Evolutionary conservation across 768 basidiomycete species (phyloP), one percentile per base, ranked within the genome.

Genomic region (Saitozyma podzolica): DNA sequence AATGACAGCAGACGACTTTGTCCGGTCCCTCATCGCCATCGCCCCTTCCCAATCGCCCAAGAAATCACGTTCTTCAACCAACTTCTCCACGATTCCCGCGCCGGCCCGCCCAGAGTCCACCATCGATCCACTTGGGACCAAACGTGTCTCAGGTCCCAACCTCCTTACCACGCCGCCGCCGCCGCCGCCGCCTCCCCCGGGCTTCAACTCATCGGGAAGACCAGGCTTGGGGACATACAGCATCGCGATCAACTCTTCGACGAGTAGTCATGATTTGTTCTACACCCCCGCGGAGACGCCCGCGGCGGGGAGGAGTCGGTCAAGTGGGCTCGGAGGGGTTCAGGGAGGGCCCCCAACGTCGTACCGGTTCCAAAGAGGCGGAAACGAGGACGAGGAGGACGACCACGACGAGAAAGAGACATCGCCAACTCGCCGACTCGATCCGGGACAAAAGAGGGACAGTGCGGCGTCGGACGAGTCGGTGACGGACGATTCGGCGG

Each of bases 221-320:
- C 29, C n/a, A 51, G 20, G 19, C 50, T 59, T 19, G 60, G 39
- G 16, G 50, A 42, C 10, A 40, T 29, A 7, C n/a, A 43, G n/a
- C 40, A 17, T 47, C 6, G 29, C 40, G 56, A 50, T 14, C 17
- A 19, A 11, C 50, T 51, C 16, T 7, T 56, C 54, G 13, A 43
- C 40, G 17, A 59, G 58, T 40, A 52, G 50, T 39, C 58, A 59
- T 10, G 61, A 62, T 52, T 29, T 62, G 39, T 62, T 62, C 41
- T 62, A 62, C 37, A 62, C 61, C 8, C 61, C 54, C 11, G 52
- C 52, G 54, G 54, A 39, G 11, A 41, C 54, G 10, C 54, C 54
- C 16, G 48, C 42, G 19, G 56, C 40, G 17, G 52, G 29, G 61
- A 62, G 45, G 9, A 37, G 14, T n/a, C 14, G 16, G 29, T 20